Base-by-base conservation (phyloP, 257 asterid genomes). In the Lycium barbarum region DNA sequence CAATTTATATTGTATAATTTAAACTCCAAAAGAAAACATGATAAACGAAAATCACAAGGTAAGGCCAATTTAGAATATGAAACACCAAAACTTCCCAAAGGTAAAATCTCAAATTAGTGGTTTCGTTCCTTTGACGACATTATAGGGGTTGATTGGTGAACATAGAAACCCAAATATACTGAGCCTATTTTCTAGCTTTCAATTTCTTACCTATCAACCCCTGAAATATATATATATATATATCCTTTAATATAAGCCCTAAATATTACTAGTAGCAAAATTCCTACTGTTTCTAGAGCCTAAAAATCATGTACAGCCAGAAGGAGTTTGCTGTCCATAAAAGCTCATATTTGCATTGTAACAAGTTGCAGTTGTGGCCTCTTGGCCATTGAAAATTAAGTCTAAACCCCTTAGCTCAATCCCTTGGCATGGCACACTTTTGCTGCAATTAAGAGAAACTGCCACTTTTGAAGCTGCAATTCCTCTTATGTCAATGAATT, bases 401-500 rank as follows among this genome's bases (percentile, higher is more conserved):
- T 65, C 13, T 40, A 85, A 57, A 57, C 57, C 67, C 61, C 38
- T 40, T 11, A 85, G 9, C 51, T 62, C 33, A 33, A 85, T 51
- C 35, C 67, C 84, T 67, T 66, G 47, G 20, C 84, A 80, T 12
- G 81, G 84, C 18, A 38, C 45, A 15, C 35, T 47, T 79, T 36
- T n/a, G 71, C 84, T 80, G 58, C 87, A 79, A 47, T 66, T 20
- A 40, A 79, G 26, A 0, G 11, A 2, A 33, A 65, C 63, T 36
- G 70, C 59, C 38, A 80, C 70, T n/a, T 79, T 61, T 18, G 58
- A 22, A 1, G 47, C 12, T 17, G 87, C 53, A 45, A 4, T 79
- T 10, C 87, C 87, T 49, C 45, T 76, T 33, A 82, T 53, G 58
- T 86, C 36, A 5, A 20, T 70, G 78, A 82, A 86, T 26, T 18